A percentile compares a stretch with the other conserved stretches of the same genome.
phyloP scores from a whole-genome alignment of 2,329 filamentous ascomycete genomes.

The Colletotrichum cordylinicola region DNA sequence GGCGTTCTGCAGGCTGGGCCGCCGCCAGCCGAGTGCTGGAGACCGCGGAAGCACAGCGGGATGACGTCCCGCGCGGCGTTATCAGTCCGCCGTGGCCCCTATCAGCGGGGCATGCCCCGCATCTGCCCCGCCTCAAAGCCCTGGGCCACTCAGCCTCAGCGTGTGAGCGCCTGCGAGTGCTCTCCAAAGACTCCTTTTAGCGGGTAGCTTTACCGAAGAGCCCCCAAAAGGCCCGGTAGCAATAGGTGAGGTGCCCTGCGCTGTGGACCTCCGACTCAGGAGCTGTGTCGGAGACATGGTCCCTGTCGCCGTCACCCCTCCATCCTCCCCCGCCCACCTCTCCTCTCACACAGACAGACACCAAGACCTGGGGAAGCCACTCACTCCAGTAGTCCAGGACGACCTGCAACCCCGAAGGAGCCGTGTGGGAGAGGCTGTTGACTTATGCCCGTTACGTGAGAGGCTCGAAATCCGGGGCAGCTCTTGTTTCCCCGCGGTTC shows the following conservation, averaged over 20 bases:
- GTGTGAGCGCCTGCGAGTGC: background rate
- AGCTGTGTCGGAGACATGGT: background rate
- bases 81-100: background rate
- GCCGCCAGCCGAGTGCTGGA: constrained; percentile 15
- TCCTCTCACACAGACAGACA: background rate
- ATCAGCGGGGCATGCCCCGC: constrained; percentile 7
- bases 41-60: constrained; percentile 18
- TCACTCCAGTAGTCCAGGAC: background rate
- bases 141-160: background rate
- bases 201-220: background rate
- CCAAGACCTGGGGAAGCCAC: background rate
- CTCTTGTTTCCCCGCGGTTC: background rate
- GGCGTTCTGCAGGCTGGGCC: constrained; percentile 11
- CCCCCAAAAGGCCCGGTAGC: background rate
- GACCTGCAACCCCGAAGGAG: background rate
- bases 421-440: background rate
- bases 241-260: too few relatives aligned
- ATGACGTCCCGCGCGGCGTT: background rate
- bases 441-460: background rate
- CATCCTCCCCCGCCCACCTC: background rate
- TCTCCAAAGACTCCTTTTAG: background rate
- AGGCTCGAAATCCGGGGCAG: background rate
- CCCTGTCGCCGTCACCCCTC: background rate
- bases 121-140: background rate
- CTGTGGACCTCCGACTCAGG: background rate